A percentile compares a stretch with the other conserved stretches of the same genome.
phyloP scores from a whole-genome alignment of 2,329 filamentous ascomycete genomes.

The Colletotrichum plurivorum region DNA sequence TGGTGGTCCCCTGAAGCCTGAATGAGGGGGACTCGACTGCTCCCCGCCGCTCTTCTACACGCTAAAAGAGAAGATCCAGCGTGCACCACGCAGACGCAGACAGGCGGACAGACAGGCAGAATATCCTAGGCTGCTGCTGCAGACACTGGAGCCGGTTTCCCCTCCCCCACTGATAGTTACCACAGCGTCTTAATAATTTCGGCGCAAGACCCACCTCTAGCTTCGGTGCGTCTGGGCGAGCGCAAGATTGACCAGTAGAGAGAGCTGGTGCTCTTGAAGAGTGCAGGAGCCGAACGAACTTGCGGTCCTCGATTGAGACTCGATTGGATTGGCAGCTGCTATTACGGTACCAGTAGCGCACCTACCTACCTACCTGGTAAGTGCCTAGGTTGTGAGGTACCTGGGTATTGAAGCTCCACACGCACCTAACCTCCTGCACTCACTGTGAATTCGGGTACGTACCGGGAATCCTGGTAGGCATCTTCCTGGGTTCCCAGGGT shows the following conservation, averaged over 20 bases:
- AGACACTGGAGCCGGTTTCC: slow-evolving; percentile 10
- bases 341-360: no score
- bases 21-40: slow-evolving; percentile 19
- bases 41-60: neutral
- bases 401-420: slow-evolving; percentile 25
- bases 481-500: neutral
- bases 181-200: slow-evolving; percentile 34
- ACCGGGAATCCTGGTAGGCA: neutral
- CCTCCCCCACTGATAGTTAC: slow-evolving; percentile 24
- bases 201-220: slow-evolving; percentile 39
- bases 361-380: neutral
- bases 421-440: slow-evolving; percentile 34
- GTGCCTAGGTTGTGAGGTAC: neutral
- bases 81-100: neutral
- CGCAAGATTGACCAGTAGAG: slow-evolving; percentile 30
- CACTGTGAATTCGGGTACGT: neutral
- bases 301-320: neutral
- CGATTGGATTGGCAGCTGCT: no score
- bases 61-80: no score
- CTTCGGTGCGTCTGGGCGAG: slow-evolving; percentile 30
- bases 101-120: neutral
- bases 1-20: slow-evolving; percentile 3
- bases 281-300: slow-evolving; percentile 16
- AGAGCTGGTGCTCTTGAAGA: slow-evolving; percentile 13
- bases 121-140: neutral